Evolutionary conservation across 2,329 filamentous ascomycete genomes (phyloP).

Genomic region (Penicillium verrucosum): DNA sequence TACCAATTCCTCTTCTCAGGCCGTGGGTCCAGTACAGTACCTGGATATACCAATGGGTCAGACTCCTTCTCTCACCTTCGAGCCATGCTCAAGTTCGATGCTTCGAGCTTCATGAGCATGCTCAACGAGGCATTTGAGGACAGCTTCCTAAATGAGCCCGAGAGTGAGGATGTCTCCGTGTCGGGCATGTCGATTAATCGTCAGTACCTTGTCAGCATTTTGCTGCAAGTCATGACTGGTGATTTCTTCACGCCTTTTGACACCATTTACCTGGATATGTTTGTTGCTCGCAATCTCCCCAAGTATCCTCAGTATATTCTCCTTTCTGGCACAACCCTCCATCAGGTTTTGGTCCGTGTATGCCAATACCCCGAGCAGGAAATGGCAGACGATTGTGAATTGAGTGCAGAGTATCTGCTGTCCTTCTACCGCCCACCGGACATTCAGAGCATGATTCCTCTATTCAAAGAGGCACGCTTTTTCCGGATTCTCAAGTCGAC

Average conservation of each 20-base stretch:
- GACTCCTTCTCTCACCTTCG: conserved; percentile 82
- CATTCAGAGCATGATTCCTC: conserved; percentile 68
- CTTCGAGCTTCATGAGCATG: conserved; percentile 88
- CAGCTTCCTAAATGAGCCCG: conserved; percentile 77
- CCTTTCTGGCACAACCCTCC: conserved; percentile 79
- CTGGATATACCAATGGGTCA: conserved; percentile 51
- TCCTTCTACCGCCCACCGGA: conserved; percentile 91
- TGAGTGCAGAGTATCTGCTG: conserved; percentile 93
- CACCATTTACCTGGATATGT: conserved; percentile 96
- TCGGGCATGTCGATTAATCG: conserved; percentile 69
- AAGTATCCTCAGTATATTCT: conserved; percentile 97
- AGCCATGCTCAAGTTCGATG: conserved; percentile 81
- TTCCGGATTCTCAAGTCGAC: conserved; percentile 88
- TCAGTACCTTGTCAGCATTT: conserved; percentile 86
- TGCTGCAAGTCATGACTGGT: conserved; percentile 81
- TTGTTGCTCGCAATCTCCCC: conserved; percentile 88
- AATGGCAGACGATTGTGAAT: conserved; percentile 85
- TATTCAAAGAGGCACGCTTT: conserved; percentile 77
- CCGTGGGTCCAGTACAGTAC: conserved; percentile 40
- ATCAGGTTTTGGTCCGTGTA: conserved; percentile 73
- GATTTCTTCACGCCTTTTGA: conserved; percentile 71
- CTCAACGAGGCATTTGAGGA: conserved; percentile 98
- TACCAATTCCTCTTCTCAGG: conserved; percentile 95
- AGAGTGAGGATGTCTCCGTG: conserved; percentile 59
- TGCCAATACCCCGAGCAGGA: conserved; percentile 79